Base-by-base conservation (phyloP, 495 filamentous ascomycete genomes). In the Aspergillus wentii region DNA sequence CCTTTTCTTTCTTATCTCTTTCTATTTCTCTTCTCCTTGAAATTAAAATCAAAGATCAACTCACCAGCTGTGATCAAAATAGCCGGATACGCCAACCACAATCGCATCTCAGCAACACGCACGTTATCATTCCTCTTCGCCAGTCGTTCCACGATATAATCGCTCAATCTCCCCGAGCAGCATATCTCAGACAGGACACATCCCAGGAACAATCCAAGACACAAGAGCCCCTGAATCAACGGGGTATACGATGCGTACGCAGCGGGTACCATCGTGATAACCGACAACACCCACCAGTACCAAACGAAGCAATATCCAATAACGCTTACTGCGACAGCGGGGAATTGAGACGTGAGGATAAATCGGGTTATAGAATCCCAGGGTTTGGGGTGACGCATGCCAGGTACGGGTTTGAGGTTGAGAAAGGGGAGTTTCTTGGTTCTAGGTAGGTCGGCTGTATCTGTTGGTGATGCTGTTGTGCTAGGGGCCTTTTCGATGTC, bases 261-360 rank as follows among this genome's bases (percentile, higher is more conserved):
- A 14, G 66, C 62, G 0, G 79, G 79, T 6, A 79, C 56, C 61
- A 77, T 66, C 3, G 79, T 81, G 16, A 82, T 74, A 8, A 82
- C 60, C 0, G 74, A 77, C 5, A 80, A 44, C 8, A 83, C 54
- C 76, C 76, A 82, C 78, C 78, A 81, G 53, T 82, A 81, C 72
- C 72, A 79, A 3, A 63, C 48, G 43, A 80, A 81, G 35, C 59
- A 69, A 54, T 75, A 83, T 14, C 67, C 60, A 11, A 74, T 35
- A 1, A 80, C 62, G 4, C 63, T 41, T 16, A 78, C 54, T 0
- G 61, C 50, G 0, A 79, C 60, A 5, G 63, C 62, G 1, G 66
- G 67, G 43, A 62, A 71, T 31, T 58, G 62, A 42, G 69, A 79
- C 1, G 70, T 74, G 44, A 64, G 58, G 19, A 62, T 22, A 44